Base-by-base conservation (phyloP, 176 grass and related monocot genomes). In the Ananas comosus region DNA sequence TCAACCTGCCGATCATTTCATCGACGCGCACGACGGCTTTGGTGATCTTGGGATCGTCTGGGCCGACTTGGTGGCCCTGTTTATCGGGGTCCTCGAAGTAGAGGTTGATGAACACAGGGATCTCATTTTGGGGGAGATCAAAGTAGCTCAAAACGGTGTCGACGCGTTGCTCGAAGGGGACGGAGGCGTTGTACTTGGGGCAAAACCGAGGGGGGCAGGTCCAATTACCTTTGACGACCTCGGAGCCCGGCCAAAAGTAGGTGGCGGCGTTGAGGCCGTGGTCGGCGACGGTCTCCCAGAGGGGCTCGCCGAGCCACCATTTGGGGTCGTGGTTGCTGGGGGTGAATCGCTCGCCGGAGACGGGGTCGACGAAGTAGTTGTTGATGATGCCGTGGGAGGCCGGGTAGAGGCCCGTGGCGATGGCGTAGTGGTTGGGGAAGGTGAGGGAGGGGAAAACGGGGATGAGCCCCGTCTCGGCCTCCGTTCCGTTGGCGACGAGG, bases 351-450 rank as follows among this genome's bases (percentile, higher is more conserved):
- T 81, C 85, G 64, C 87, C 82, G 2, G 89, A 75, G 69, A 83
- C 0, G 1, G 94, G 87, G 42, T 99, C 94, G 65, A 88, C 81
- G 78, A 99, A 99, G 71, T 70, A 64, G 75, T 99, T 93, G 82
- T 90, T 90, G 75, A 99, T 84, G 70, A 99, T 90, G 68, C 89
- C 94, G 68, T 99, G 94, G 57, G 86, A 83, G 29, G 87, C 50
- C 0, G 89, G 89, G 78, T 99, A 92, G 13, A 99, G 76, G 1
- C 89, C 94, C 9, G 94, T 93, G 81, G 81, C 89, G 79, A 99
- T 99, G 80, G 94, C 88, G 51, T 99, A 99, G 75, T 99, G 94
- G 63, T 99, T 99, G 69, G 94, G 94, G 75, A 99, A 99, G 28
- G 89, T 93, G 42, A 86, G 80, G 17, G 89, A 87, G 11, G 94